phyloP scores from a whole-genome alignment of 306 rosid genomes.

The Canavalia ensiformis region DNA sequence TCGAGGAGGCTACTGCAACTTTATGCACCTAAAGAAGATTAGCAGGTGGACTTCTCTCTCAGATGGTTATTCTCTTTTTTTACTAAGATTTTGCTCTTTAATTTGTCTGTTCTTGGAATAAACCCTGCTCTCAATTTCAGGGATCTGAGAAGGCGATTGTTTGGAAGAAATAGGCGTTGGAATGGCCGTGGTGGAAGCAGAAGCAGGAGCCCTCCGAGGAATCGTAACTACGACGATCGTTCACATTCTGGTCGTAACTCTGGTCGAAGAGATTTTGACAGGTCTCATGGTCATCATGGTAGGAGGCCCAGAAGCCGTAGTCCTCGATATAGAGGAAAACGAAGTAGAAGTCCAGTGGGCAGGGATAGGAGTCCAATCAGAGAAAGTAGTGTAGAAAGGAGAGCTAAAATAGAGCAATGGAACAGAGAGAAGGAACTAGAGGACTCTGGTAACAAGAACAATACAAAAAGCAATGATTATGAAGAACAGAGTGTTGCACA shows the following conservation, averaged over 20 bases:
- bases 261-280: slow-evolving; percentile 82
- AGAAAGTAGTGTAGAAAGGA: slow-evolving; percentile 93
- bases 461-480: slow-evolving; percentile 52
- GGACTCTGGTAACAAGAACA: slow-evolving; percentile 57
- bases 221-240: slow-evolving; percentile 78
- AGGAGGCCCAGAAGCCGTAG: slow-evolving; percentile 94
- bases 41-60: slow-evolving; percentile 67
- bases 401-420: slow-evolving; percentile 98
- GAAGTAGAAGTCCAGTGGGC: slow-evolving; percentile 89
- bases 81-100: not conserved
- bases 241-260: slow-evolving; percentile 70
- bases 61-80: not conserved
- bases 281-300: slow-evolving; percentile 72
- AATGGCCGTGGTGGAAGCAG: slow-evolving; percentile 77
- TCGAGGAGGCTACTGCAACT: slow-evolving; percentile 98
- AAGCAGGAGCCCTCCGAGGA: slow-evolving; percentile 90
- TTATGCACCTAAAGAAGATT: slow-evolving; percentile 97
- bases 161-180: slow-evolving; percentile 86
- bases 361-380: slow-evolving; percentile 79
- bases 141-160: slow-evolving; percentile 86
- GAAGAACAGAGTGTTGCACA: slow-evolving; percentile 54
- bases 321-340: slow-evolving; percentile 74
- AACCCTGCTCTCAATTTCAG: slow-evolving; percentile 52
- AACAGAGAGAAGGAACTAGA: slow-evolving; percentile 81
- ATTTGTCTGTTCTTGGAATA: not conserved